Conservation (phyloP, 1,284 basidiomycete genomes). For the Taiwanofungus camphoratus region DNA sequence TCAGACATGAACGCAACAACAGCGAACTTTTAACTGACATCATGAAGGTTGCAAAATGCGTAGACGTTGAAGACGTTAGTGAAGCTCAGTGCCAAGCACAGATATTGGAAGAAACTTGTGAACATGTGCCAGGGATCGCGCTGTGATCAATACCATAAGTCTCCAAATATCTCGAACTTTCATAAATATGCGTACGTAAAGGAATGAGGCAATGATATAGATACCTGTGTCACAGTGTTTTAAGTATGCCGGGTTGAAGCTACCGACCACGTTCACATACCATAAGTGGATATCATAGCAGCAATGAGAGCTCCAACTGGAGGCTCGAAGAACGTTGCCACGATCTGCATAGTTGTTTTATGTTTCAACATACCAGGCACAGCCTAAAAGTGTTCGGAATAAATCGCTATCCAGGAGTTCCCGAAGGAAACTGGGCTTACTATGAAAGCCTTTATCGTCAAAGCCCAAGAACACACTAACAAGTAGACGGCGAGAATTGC, state of each 20-base stretch:
- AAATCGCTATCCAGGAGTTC: neutral
- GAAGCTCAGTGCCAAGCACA: conserved; percentile 86
- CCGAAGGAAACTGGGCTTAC: conserved; percentile 36
- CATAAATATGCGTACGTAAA: conserved; percentile 66
- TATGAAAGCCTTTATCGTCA: conserved; percentile 74
- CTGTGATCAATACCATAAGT: conserved; percentile 32
- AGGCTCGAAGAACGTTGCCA: conserved; percentile 60
- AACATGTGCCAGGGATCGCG: conserved; percentile 98
- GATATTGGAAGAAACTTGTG: conserved; percentile 93
- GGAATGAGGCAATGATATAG: conserved; percentile 79
- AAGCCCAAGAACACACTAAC: conserved; percentile 78
- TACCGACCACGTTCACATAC: conserved; percentile 22
- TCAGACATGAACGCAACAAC: neutral
- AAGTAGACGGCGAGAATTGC: conserved; percentile 77
- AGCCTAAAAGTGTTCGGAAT: conserved; percentile 33
- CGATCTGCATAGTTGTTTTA: conserved; percentile 38
- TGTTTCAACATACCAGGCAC: conserved; percentile 51
- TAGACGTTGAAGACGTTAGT: conserved; percentile 95
- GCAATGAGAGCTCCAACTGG: conserved; percentile 83
- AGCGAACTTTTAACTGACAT: conserved; percentile 40
- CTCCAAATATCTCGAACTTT: neutral
- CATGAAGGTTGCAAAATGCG: conserved; percentile 93
- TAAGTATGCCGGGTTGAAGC: neutral
- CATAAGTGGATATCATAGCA: conserved; percentile 85
- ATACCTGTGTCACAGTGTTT: conserved; percentile 30